These are phyloP conservation scores for Colletotrichum graminicola DNA, from an alignment of 2,329 filamentous ascomycete genomes.

Conservation along the genomic window DNA sequence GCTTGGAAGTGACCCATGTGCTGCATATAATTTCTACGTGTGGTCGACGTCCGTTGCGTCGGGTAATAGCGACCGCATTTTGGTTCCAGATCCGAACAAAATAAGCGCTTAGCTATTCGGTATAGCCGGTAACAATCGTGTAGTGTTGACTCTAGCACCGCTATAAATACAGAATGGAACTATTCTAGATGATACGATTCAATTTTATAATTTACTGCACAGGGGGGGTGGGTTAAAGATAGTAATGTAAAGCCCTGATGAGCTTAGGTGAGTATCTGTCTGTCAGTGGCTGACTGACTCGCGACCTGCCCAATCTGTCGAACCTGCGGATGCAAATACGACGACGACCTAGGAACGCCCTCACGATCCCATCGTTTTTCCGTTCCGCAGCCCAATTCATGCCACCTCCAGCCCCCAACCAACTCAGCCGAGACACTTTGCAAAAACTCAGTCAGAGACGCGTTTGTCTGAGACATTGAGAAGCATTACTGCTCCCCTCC, in stretches of 20 bases:
- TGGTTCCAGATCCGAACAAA: not conserved
- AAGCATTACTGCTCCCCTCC: not conserved
- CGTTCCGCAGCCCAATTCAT: slow-evolving; percentile 29
- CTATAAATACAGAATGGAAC: too few species aligned
- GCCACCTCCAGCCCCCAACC: not conserved
- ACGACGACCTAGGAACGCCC: not conserved
- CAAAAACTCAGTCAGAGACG: slow-evolving; percentile 4
- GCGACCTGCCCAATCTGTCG: slow-evolving; percentile 20
- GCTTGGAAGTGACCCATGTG: too few species aligned
- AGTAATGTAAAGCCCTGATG: not conserved
- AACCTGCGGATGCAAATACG: not conserved
- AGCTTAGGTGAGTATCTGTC: slow-evolving; percentile 3
- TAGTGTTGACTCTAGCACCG: accelerated
- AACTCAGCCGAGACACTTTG: not conserved
- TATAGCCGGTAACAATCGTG: too few species aligned
- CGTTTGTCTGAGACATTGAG: slow-evolving; percentile 8
- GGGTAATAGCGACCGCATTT: not conserved
- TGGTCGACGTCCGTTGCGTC: not conserved
- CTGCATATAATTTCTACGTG: not conserved
- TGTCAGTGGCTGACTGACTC: slow-evolving; percentile 25
- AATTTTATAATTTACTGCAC: not conserved
- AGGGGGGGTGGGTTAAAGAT: not conserved
- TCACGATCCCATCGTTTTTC: slow-evolving; percentile 33
- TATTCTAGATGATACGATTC: not conserved
- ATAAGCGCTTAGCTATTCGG: not conserved